Evolutionary conservation across 768 basidiomycete species (phyloP), one percentile per base, ranked within the genome.

Genomic region (Cyclocybe aegerita): DNA sequence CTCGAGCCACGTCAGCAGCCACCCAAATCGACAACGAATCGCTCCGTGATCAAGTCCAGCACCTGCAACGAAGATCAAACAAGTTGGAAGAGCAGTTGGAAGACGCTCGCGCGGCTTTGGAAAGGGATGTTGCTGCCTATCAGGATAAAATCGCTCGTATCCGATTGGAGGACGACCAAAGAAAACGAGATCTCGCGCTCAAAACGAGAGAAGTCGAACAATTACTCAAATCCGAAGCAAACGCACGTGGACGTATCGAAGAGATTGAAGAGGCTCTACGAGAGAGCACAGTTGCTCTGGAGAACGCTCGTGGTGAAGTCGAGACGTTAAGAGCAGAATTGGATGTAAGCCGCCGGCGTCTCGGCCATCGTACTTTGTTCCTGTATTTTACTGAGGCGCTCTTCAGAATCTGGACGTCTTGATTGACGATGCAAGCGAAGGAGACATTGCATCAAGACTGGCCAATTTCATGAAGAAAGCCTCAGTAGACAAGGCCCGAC

Each of bases 11-110:
- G 4, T 70, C 81, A 4, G 85, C 91, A 7, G 95, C 94, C 0
- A 80, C 85, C 2, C 84, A 93, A 62, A 98, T 99, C 55, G 95
- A 99, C 67, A 98, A 98, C 60, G 94, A 98, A 65, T 86, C 83
- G 10, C 80, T 98, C 9, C 83, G 80, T 11, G 94, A 95, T 29
- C 95, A 99, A 65, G 78, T 93, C n/a, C 80, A 82, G 36, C 91
- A 98, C 67, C 74, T 96, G 32, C 88, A 92, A 62, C 82, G 80
- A 62, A 88, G 87, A 65, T 78, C 95, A 29, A 67, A 77, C 2
- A 73, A 71, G 35, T 74, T 96, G 60, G 94, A 98, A 62, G 96
- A 96, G 60, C 74, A 82, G 56, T 77, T 98, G 11, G 93, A 94
- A 57, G 93, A 97, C 60, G 73, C 79, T 1, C 83, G 77, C 16